Evolutionary conservation across 495 filamentous ascomycete species (phyloP).

Genomic region (Lentithecium fluviatile): DNA sequence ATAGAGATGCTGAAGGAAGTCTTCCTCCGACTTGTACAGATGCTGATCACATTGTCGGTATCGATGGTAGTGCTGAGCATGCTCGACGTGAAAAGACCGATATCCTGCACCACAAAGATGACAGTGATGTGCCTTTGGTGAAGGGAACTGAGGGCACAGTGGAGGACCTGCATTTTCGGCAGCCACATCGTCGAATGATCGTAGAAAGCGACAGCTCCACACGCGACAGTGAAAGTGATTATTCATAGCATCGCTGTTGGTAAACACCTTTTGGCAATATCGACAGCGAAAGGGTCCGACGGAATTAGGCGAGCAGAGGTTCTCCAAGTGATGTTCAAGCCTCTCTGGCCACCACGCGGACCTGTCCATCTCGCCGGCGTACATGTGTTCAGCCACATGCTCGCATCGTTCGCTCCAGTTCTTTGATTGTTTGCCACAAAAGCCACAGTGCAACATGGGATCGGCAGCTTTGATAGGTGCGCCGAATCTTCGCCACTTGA

Average conservation of each 20-base stretch:
- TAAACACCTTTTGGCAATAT: slow-evolving; percentile 22
- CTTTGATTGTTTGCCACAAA: slow-evolving; percentile 17
- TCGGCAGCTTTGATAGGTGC: slow-evolving; percentile 17
- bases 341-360: slow-evolving; percentile 27
- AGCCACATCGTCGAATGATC: slow-evolving; percentile 19
- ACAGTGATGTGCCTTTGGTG: slow-evolving; percentile 27
- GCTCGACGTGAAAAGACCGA: slow-evolving; percentile 13
- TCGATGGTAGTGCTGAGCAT: slow-evolving; percentile 24
- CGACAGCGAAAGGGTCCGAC: slow-evolving; percentile 24
- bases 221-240: slow-evolving; percentile 21
- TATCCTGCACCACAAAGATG: slow-evolving; percentile 28
- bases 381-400: slow-evolving; percentile 31
- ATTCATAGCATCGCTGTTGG: slow-evolving; percentile 17
- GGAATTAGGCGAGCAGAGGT: slow-evolving; percentile 6
- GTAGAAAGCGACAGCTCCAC: slow-evolving; percentile 27
- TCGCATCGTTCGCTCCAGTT: slow-evolving; percentile 30
- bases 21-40: slow-evolving; percentile 11
- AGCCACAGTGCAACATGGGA: slow-evolving; percentile 29
- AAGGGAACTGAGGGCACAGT: slow-evolving; percentile 23
- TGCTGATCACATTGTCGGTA: slow-evolving; percentile 22
- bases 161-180: slow-evolving; percentile 17
- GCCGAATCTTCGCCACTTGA: slow-evolving; percentile 23
- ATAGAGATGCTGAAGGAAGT: slow-evolving; percentile 27
- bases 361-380: not conserved
- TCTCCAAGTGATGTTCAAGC: slow-evolving; percentile 20